These are phyloP conservation scores for Corchorus capsularis DNA, from an alignment of 345 rosid genomes.

Conservation along the genomic window DNA sequence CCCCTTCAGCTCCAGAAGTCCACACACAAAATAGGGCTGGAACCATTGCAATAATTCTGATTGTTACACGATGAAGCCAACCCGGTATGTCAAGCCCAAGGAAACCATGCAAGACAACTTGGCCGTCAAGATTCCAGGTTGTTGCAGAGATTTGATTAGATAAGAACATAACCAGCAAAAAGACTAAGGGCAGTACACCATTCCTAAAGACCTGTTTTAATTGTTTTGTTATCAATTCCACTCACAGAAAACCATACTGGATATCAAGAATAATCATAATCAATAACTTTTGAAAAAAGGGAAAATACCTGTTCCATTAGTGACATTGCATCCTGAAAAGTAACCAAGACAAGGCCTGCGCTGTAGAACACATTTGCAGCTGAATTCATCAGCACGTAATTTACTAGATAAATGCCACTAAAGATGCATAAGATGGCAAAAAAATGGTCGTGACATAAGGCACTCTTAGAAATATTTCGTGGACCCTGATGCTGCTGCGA, in stretches of 20 bases:
- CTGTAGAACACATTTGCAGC: constrained; percentile 81
- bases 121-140: constrained; percentile 84
- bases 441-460: constrained; percentile 70
- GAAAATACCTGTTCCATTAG: constrained; percentile 82
- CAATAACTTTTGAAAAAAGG: constrained; percentile 19
- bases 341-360: constrained; percentile 72
- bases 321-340: constrained; percentile 89
- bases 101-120: constrained; percentile 70
- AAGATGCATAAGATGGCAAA: constrained; percentile 70
- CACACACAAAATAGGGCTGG: constrained; percentile 89
- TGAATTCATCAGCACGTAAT: constrained; percentile 73
- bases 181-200: constrained; percentile 56
- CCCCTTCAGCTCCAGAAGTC: constrained; percentile 90
- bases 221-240: constrained; percentile 22
- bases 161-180: constrained; percentile 61
- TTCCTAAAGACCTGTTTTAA: constrained; percentile 66
- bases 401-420: constrained; percentile 72
- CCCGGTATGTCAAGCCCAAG: constrained; percentile 79
- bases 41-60: constrained; percentile 75
- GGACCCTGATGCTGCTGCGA: constrained; percentile 59
- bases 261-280: not conserved
- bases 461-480: constrained; percentile 51
- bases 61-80: constrained; percentile 91
- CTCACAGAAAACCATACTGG: not conserved
- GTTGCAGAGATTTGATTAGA: constrained; percentile 76